Conservation (phyloP, 2,329 filamentous ascomycete species). For the Fusarium metavorans region DNA sequence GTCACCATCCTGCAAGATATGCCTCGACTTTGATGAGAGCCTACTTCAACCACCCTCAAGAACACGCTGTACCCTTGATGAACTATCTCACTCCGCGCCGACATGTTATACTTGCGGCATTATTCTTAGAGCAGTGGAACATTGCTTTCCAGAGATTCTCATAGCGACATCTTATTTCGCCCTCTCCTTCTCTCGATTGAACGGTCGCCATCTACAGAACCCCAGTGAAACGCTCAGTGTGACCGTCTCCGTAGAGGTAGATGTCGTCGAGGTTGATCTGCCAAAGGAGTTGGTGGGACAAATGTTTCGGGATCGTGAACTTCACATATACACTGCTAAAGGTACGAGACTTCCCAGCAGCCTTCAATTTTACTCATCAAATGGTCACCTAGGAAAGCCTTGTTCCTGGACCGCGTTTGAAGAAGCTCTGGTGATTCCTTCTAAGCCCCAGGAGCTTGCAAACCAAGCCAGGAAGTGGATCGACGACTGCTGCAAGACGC, state of each 20-base stretch:
- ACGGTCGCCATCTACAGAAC: not conserved
- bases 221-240: not conserved
- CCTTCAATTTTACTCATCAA: no score
- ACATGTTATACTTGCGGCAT: not conserved
- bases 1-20: not conserved
- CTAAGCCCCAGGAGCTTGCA: not conserved
- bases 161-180: rapidly evolving
- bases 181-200: not conserved
- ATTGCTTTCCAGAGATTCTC: not conserved
- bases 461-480: not conserved
- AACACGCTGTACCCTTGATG: not conserved
- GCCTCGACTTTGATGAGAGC: not conserved
- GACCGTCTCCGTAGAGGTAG: not conserved
- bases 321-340: not conserved
- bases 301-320: not conserved
- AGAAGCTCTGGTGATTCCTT: not conserved
- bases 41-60: not conserved
- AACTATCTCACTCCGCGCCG: not conserved
- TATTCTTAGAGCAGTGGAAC: not conserved
- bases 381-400: not conserved
- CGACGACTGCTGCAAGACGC: not conserved
- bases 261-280: not conserved
- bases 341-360: not conserved
- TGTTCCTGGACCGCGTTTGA: not conserved
- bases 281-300: not conserved